These are phyloP conservation scores for Pneumocystis sp. DNA, from an alignment of 1,139 yeast species.

Conservation along the genomic window DNA sequence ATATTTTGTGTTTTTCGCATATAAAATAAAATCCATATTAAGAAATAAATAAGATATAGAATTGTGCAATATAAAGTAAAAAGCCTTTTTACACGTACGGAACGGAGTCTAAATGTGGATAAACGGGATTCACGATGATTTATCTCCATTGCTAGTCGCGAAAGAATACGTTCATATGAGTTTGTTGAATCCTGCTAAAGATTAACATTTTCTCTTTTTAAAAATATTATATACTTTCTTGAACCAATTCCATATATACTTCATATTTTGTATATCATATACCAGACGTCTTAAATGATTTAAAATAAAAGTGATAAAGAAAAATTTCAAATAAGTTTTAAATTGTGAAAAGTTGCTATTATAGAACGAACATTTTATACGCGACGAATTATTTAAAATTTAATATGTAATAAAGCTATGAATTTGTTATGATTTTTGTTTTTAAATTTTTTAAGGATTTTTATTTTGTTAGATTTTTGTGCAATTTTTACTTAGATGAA, in stretches of 20 bases:
- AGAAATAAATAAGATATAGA: not conserved
- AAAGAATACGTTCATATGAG: not conserved
- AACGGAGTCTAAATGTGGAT: not conserved
- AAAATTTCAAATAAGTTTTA: not conserved
- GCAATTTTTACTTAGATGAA: not conserved
- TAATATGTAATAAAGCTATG: not conserved
- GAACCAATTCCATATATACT: not conserved
- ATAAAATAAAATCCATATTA: constrained; percentile 1
- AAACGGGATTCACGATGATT: not conserved
- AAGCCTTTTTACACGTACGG: not conserved
- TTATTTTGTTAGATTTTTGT: not conserved
- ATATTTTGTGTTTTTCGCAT: not conserved
- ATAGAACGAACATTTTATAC: not conserved
- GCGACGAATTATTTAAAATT: not conserved
- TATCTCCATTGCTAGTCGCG: not conserved
- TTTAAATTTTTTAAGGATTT: not conserved
- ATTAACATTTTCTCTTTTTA: not conserved
- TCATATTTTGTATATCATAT: not conserved
- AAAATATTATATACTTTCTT: not conserved
- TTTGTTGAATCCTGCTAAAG: not conserved
- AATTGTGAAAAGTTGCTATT: not conserved
- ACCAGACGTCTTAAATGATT: not conserved
- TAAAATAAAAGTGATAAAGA: not conserved
- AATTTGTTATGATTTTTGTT: not conserved
- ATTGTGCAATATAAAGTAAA: not conserved